phyloP scores from a whole-genome alignment of 2,329 filamentous ascomycete species.

The Didymella segeticola region DNA sequence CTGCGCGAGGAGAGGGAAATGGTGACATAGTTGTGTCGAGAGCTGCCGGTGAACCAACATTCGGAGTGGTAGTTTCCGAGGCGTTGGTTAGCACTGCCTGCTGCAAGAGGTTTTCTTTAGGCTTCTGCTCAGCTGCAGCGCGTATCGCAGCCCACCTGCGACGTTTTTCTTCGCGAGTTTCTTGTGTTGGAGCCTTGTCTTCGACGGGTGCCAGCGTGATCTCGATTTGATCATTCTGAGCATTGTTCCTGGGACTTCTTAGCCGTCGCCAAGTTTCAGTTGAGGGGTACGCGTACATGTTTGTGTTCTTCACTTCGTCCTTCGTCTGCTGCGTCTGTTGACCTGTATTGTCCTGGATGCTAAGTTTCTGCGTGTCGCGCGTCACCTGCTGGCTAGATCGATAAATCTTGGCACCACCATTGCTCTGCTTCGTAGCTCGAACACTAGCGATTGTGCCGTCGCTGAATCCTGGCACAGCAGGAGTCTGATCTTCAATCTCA shows the following conservation, averaged over 20 bases:
- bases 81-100: slow-evolving; percentile 73
- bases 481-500: slow-evolving; percentile 54
- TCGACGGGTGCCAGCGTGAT: slow-evolving; percentile 25
- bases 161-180: slow-evolving; percentile 43
- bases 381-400: slow-evolving; percentile 9
- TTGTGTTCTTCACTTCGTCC: not conserved
- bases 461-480: slow-evolving; percentile 25
- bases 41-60: slow-evolving; percentile 51
- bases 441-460: slow-evolving; percentile 18
- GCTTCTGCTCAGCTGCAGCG: slow-evolving; percentile 52
- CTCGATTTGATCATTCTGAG: slow-evolving; percentile 26
- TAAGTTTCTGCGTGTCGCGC: slow-evolving; percentile 14
- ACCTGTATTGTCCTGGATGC: slow-evolving; percentile 3
- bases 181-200: slow-evolving; percentile 37
- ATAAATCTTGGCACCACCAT: slow-evolving; percentile 3
- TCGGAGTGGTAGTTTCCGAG: slow-evolving; percentile 62
- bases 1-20: slow-evolving; percentile 47
- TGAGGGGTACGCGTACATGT: not conserved
- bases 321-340: not conserved
- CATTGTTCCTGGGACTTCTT: slow-evolving; percentile 23
- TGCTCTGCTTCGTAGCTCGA: slow-evolving; percentile 9
- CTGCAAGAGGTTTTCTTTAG: slow-evolving; percentile 69
- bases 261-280: slow-evolving; percentile 1
- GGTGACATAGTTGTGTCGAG: slow-evolving; percentile 46
- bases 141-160: slow-evolving; percentile 44